Conservation (phyloP, 148 eudicot genomes). For the Fagopyrum homotropicum region DNA sequence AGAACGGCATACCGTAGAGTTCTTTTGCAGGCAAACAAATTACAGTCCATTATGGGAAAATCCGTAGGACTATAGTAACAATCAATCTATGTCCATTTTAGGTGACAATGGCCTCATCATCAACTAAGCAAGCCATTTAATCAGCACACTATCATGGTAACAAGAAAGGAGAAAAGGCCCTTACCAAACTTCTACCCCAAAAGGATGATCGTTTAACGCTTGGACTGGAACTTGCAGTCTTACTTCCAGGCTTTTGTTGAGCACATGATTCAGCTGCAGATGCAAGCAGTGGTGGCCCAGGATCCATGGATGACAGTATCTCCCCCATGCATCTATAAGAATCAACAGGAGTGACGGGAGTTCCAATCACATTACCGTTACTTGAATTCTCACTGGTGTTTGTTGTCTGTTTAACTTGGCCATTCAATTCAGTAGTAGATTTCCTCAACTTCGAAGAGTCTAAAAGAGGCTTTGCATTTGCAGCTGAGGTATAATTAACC, state of each 20-base stretch:
- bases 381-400: conserved; percentile 29
- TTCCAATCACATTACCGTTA: conserved; percentile 25
- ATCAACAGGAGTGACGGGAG: conserved; percentile 36
- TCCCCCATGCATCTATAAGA: conserved; percentile 73
- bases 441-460: conserved; percentile 36
- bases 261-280: conserved; percentile 45
- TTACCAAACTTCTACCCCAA: conserved; percentile 83
- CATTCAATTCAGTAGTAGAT: conserved; percentile 32
- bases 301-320: conserved; percentile 74
- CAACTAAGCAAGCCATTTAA: not conserved
- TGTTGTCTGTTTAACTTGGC: conserved; percentile 29
- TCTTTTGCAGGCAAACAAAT: not conserved
- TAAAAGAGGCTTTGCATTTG: conserved; percentile 39
- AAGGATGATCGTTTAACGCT: conserved; percentile 61
- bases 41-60: not conserved
- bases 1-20: not conserved
- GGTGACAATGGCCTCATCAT: not conserved
- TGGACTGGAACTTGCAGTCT: conserved; percentile 34
- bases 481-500: conserved; percentile 30
- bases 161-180: conserved; percentile 17
- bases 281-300: conserved; percentile 54
- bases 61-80: not conserved
- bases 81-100: not conserved
- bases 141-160: not conserved
- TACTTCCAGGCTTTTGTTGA: conserved; percentile 55